Base-by-base conservation (phyloP, 495 filamentous ascomycete species). In the Chlorociboria aeruginascens region DNA sequence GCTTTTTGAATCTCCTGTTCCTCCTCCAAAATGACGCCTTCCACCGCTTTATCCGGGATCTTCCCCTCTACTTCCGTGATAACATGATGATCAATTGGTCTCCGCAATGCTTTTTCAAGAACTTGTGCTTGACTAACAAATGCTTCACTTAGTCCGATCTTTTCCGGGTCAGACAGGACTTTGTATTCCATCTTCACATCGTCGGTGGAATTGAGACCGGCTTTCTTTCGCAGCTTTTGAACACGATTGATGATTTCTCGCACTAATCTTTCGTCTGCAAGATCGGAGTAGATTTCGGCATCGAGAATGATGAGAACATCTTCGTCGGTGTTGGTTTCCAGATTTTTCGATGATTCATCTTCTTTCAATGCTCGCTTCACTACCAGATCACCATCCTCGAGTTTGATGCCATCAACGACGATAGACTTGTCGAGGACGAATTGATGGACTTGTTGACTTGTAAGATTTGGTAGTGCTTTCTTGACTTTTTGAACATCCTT, bases 401-500 rank as follows among this genome's bases (percentile, higher is more conserved):
- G 75, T 53, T 74, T 73, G 59, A 95, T 93, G 43, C 89, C 89
- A 56, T 85, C 86, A 10, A 98, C 83, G 2, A 76, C 65, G 30
- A 96, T 86, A 59, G 72, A 77, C 59, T 82, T 80, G 8, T 74
- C 70, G 17, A 74, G 58, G 32, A 89, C 69, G 56, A 86, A 97
- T 40, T 69, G 44, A 45, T 63, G 62, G 17, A 93, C 87, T 51
- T 95, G 72, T 11, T 86, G 76, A 49, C 81, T 89, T 16, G 76
- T 85, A 40, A 98, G 68, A 39, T 65, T 69, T 14, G 90, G 89
- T 36, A 98, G 69, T 13, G 86, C 89, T 62, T 92, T 93, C 69
- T 89, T 89, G 45, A 97, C 88, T 63, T 79, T 87, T 53, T 79
- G 78, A 43, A 82, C 84, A 56, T 90, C 92, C 68, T 93, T 96